These are phyloP conservation scores for Melastoma malabathricum DNA, from an alignment of 345 rosid species.

Conservation along the genomic window DNA sequence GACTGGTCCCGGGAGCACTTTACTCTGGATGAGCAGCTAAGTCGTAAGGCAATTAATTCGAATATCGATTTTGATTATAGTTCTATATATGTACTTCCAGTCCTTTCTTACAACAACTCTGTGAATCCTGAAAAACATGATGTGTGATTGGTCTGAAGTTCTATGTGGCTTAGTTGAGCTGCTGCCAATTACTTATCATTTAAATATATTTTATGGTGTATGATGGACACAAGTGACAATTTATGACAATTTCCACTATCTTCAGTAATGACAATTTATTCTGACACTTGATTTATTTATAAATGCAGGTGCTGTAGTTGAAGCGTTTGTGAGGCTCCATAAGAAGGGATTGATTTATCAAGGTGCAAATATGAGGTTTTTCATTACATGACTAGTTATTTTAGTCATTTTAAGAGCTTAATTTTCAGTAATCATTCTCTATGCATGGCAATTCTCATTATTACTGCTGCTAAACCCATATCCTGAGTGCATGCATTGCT, in stretches of 20 bases:
- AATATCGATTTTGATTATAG: neutral
- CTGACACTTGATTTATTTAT: constrained; percentile 17
- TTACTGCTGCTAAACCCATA: too few species aligned
- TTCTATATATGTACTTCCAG: too few species aligned
- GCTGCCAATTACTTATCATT: too few species aligned
- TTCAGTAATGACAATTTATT: constrained; percentile 5
- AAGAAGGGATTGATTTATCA: constrained; percentile 91
- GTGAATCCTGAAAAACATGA: too few species aligned
- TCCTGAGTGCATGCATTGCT: too few species aligned
- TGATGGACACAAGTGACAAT: too few species aligned
- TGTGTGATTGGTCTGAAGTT: too few species aligned
- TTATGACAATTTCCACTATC: too few species aligned
- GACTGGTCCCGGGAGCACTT: constrained; percentile 92
- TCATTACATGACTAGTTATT: neutral
- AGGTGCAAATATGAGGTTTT: constrained; percentile 24
- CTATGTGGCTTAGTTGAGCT: too few species aligned
- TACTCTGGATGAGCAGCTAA: constrained; percentile 94
- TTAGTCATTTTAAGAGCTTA: constrained; percentile 1
- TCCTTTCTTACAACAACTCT: too few species aligned
- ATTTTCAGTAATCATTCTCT: neutral
- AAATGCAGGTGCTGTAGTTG: constrained; percentile 71
- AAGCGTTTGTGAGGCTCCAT: constrained; percentile 88
- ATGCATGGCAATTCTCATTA: too few species aligned
- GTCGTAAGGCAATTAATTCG: constrained; percentile 64
- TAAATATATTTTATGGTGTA: too few species aligned